phyloP scores from a whole-genome alignment of 2,329 filamentous ascomycete genomes.

The Colletotrichum agaves region DNA sequence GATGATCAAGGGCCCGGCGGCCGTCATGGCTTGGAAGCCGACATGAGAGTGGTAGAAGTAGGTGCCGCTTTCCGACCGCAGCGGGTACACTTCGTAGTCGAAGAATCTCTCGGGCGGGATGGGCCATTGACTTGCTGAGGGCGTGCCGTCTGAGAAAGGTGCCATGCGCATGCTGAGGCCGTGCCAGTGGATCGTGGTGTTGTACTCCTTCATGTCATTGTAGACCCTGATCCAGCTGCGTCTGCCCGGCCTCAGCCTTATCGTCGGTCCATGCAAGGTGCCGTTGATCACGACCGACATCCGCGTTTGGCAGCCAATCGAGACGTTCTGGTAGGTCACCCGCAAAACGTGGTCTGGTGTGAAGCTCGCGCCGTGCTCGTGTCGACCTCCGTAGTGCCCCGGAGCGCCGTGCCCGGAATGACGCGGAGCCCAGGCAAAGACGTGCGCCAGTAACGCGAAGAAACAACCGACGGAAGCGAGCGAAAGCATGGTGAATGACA shows the following conservation, averaged over 20 bases:
- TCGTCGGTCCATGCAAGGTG: conserved; percentile 60
- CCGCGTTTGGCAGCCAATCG: conserved; percentile 57
- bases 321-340: conserved; percentile 47
- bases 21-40: conserved; percentile 69
- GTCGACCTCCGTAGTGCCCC: conserved; percentile 29
- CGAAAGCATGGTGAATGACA: conserved; percentile 15
- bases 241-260: conserved; percentile 58
- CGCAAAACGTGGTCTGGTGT: conserved; percentile 20
- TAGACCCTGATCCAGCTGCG: conserved; percentile 69
- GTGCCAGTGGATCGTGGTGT: conserved; percentile 75
- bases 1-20: conserved; percentile 68
- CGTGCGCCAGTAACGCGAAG: conserved; percentile 15
- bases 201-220: conserved; percentile 62
- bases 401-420: conserved; percentile 9
- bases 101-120: conserved; percentile 71
- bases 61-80: conserved; percentile 65
- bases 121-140: conserved; percentile 71
- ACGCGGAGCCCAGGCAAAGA: conserved; percentile 22
- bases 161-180: conserved; percentile 68
- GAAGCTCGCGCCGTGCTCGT: conserved; percentile 22
- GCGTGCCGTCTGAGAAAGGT: conserved; percentile 73
- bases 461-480: conserved; percentile 17
- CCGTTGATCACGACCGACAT: conserved; percentile 63
- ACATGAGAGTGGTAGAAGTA: conserved; percentile 78
- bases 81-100: conserved; percentile 71